Base-by-base conservation (phyloP, 768 basidiomycete species). In the Suillus tomentosus region DNA sequence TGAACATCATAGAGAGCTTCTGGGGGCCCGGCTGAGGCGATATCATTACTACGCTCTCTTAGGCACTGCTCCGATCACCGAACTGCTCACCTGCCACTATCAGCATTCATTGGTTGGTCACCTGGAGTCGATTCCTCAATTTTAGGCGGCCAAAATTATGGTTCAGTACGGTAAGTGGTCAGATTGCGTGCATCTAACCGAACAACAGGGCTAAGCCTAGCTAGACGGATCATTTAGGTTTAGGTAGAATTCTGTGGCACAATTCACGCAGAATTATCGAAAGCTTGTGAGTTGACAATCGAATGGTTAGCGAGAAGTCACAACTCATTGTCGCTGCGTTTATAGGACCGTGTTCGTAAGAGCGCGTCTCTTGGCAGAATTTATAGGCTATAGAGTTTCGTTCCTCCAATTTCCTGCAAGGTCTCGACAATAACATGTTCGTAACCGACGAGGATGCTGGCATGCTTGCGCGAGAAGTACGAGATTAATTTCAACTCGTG, bases 401-500 rank as follows among this genome's bases (percentile, higher is more conserved):
- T 8, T 34, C 5, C 24, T 4, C 17, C 39, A 40, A 58, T 19
- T 17, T 15, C 10, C 17, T 58, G 39, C 40, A 11, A 58, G 10
- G 24, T 58, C n/a, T 10, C 10, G 15, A 40, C 13, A 36, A 19
- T 55, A 11, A 34, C 54, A 39, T 57, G 37, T 40, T 40, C 37
- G 37, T 39, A 39, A 24, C 36, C 37, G 37, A 34, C 10, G 10
- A 54, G 19, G 5, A 54, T 54, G 53, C 53, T 36, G 53, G 19
- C 53, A 54, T 36, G 34, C 19, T 54, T 27, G 22, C 24, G 15
- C 37, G 15, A 57, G 22, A 40, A 40, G 22, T 40, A 17, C 56
- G 13, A 42, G 3, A 27, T 58, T 58, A 58, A 43, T 58, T 58
- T 58, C 15, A 39, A 40, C 15, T 58, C 22, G 39, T 57, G 56